phyloP scores from a whole-genome alignment of 78 protist species.

The Tieghemostelium lacteum region DNA sequence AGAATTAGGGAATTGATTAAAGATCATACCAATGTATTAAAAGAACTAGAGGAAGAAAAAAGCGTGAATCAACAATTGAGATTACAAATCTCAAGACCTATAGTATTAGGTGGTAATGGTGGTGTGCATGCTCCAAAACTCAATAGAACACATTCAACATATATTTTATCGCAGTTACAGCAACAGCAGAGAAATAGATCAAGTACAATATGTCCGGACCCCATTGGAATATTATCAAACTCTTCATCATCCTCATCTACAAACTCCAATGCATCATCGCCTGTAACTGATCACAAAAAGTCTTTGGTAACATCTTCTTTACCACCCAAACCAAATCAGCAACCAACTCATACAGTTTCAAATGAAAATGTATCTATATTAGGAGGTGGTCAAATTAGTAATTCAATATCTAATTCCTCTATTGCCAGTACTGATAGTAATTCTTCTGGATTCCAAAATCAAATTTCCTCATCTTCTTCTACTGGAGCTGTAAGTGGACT shows the following conservation, averaged over 20 bases:
- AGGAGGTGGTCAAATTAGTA: background rate
- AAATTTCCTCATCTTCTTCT: background rate
- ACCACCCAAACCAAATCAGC: constrained; percentile 14
- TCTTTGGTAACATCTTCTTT: background rate
- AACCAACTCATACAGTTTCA: background rate
- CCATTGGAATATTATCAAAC: background rate
- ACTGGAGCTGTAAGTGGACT: background rate
- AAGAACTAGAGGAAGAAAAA: constrained; percentile 59
- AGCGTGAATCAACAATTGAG: constrained; percentile 21
- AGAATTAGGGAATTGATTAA: constrained; percentile 46
- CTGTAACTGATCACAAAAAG: background rate
- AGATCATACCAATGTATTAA: constrained; percentile 30
- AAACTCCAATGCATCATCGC: background rate
- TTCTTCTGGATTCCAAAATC: background rate
- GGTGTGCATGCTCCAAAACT: background rate
- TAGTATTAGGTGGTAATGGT: too few species aligned
- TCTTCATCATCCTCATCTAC: background rate
- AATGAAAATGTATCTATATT: background rate
- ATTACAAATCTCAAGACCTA: constrained; percentile 27
- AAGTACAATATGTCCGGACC: background rate
- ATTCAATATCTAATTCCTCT: background rate
- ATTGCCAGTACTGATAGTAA: background rate
- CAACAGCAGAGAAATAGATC: background rate
- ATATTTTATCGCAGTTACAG: background rate
- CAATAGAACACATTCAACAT: constrained; percentile 21